phyloP scores from a whole-genome alignment of 2,329 filamentous ascomycete species.

The Calonectria ilicicola region DNA sequence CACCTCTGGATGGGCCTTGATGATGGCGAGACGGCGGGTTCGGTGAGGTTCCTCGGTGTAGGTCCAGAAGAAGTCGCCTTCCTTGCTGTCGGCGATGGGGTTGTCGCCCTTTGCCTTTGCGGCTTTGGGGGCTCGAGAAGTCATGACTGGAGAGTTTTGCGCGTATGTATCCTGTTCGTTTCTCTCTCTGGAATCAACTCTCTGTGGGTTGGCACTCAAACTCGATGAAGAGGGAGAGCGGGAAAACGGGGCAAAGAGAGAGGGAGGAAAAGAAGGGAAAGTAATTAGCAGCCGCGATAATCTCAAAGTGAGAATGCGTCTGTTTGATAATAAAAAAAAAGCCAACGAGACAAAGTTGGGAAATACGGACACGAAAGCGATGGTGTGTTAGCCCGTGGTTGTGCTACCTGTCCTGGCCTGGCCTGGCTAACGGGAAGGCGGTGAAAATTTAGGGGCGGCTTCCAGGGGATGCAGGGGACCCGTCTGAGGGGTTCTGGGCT shows the following conservation, averaged over 20 bases:
- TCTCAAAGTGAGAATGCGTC: conserved; percentile 2
- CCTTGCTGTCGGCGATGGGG: conserved; percentile 31
- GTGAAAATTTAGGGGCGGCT: conserved; percentile 41
- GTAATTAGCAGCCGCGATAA: background rate
- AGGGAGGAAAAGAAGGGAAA: background rate
- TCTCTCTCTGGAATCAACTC: background rate
- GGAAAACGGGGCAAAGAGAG: background rate
- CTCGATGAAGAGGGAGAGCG: background rate
- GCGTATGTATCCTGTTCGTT: background rate
- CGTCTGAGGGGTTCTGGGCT: conserved; percentile 14
- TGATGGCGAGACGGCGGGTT: conserved; percentile 90
- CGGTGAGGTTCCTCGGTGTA: conserved; percentile 98
- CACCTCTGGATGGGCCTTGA: conserved; percentile 98
- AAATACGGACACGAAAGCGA: conserved; percentile 21
- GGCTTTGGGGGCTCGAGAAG: conserved; percentile 49
- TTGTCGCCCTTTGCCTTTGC: conserved; percentile 45
- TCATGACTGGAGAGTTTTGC: conserved; percentile 29
- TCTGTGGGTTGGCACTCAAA: background rate
- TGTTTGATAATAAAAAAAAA: background rate
- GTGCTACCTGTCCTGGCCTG: conserved; percentile 32
- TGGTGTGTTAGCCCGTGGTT: conserved; percentile 3
- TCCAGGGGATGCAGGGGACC: conserved; percentile 35
- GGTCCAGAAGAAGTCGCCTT: conserved; percentile 89
- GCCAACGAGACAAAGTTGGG: background rate
- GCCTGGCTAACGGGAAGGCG: conserved; percentile 34